Percentiles rank a stretch among this genome's conserved stretches.
Evolutionary conservation across 768 basidiomycete species (phyloP).

Genomic region (Lyophyllum decastes): DNA sequence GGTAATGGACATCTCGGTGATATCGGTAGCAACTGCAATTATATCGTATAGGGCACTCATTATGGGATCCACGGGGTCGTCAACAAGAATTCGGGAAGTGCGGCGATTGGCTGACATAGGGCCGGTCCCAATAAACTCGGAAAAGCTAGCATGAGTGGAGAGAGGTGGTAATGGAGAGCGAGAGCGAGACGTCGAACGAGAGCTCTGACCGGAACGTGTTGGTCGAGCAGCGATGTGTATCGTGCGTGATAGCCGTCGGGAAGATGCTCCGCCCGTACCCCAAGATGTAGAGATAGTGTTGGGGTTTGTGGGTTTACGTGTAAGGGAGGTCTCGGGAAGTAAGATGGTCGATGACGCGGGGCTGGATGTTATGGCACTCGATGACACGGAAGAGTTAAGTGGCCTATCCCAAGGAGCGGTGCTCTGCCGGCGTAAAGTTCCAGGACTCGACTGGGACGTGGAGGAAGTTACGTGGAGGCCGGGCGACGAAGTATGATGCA

Average conservation of each 20-base stretch:
- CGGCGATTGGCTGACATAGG: conserved; percentile 62
- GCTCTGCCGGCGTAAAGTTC: conserved; percentile 66
- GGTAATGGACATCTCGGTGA: conserved; percentile 85
- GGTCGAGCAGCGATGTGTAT: conserved; percentile 75
- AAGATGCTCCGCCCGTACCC: conserved; percentile 55
- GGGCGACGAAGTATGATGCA: conserved; percentile 56
- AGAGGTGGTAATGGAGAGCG: conserved; percentile 85
- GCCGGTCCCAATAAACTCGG: conserved; percentile 46
- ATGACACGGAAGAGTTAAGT: conserved; percentile 54
- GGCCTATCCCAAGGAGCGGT: conserved; percentile 70
- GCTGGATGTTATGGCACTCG: conserved; percentile 56
- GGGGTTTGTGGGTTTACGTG: conserved; percentile 60
- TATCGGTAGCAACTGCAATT: conserved; percentile 91
- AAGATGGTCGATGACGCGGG: conserved; percentile 61
- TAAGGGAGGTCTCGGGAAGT: conserved; percentile 64
- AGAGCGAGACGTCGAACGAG: conserved; percentile 93
- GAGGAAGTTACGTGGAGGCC: conserved; percentile 64
- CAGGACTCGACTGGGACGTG: conserved; percentile 66
- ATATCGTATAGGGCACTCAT: conserved; percentile 89
- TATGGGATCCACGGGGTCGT: conserved; percentile 87
- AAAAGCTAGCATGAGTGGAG: conserved; percentile 65
- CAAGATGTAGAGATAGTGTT: conserved; percentile 52
- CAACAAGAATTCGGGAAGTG: conserved; percentile 79
- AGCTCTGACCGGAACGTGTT: conserved; percentile 76
- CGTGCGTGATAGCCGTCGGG: conserved; percentile 82